phyloP scores from a whole-genome alignment of 371 early-diverging fungal genomes.

The Syncephalastrum sp. region DNA sequence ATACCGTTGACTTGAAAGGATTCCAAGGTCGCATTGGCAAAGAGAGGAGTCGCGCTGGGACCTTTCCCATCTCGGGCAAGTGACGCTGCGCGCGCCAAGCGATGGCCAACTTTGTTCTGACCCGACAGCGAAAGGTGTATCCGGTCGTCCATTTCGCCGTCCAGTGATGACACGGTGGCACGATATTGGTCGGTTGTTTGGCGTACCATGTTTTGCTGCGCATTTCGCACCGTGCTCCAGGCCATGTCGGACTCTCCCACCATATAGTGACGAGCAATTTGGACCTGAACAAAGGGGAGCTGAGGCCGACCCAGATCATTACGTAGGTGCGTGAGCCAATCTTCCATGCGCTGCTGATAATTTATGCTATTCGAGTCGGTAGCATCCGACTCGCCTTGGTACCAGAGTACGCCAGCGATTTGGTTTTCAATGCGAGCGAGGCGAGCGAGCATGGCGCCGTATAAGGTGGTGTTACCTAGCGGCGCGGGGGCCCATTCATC shows the following conservation, averaged over 20 bases:
- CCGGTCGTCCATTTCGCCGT: constrained; percentile 34
- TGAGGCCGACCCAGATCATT: constrained; percentile 4
- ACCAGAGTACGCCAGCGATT: constrained; percentile 43
- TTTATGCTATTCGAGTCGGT: not conserved
- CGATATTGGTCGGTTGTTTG: constrained; percentile 9
- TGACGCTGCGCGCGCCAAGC: constrained; percentile 29
- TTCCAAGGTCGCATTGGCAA: constrained; percentile 3
- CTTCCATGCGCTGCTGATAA: constrained; percentile 15
- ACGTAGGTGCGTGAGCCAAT: constrained; percentile 17
- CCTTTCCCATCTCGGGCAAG: constrained; percentile 6
- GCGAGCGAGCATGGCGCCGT: constrained; percentile 38
- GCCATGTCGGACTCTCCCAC: constrained; percentile 6
- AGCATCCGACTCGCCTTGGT: constrained; percentile 47
- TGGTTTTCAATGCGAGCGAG: constrained; percentile 16
- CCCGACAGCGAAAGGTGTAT: constrained; percentile 36
- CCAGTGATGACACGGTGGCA: constrained; percentile 15
- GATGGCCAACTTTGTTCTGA: constrained; percentile 21
- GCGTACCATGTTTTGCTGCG: constrained; percentile 16
- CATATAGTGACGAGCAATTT: constrained; percentile 25
- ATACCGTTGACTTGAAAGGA: not conserved
- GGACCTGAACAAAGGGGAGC: constrained; percentile 30
- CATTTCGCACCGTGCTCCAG: constrained; percentile 29
- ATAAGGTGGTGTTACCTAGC: constrained; percentile 17
- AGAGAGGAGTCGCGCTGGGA: not conserved
- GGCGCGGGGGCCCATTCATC: constrained; percentile 24